phyloP scores from a whole-genome alignment of 345 rosid genomes.

The Pugionium cornutum region DNA sequence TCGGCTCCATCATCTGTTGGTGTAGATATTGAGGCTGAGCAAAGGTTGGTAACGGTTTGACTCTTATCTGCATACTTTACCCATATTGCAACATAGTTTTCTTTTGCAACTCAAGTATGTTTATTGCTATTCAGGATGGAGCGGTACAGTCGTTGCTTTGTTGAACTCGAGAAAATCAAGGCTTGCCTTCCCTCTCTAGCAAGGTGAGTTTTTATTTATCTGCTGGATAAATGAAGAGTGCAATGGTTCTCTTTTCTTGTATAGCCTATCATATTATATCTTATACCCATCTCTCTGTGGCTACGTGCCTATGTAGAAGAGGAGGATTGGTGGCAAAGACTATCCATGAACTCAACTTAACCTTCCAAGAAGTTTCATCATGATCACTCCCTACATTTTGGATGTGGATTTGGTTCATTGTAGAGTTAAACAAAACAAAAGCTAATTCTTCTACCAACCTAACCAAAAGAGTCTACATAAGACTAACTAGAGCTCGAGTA shows the following conservation, averaged over 20 bases:
- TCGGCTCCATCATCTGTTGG: conserved; percentile 87
- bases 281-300: conserved; percentile 16
- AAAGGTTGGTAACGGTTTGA: conserved; percentile 52
- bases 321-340: conserved; percentile 81
- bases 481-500: conserved; percentile 33
- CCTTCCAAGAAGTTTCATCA: conserved; percentile 73
- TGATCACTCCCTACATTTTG: conserved; percentile 15
- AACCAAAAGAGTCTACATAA: conserved; percentile 33
- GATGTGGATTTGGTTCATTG: conserved; percentile 14
- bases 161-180: conserved; percentile 91
- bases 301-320: conserved; percentile 53
- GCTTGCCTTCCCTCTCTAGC: conserved; percentile 58
- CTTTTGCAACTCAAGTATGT: conserved; percentile 4
- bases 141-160: conserved; percentile 79
- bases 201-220: conserved; percentile 43
- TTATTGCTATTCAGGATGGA: conserved; percentile 57
- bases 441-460: conserved; percentile 38
- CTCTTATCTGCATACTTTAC: background rate
- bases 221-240: background rate
- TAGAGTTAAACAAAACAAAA: conserved; percentile 21
- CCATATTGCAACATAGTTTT: background rate
- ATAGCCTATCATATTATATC: conserved; percentile 2
- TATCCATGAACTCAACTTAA: conserved; percentile 75
- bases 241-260: background rate
- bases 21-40: conserved; percentile 96